Evolutionary conservation across 2,329 filamentous ascomycete species (phyloP).

Genomic region (Penicillium capsulatum): DNA sequence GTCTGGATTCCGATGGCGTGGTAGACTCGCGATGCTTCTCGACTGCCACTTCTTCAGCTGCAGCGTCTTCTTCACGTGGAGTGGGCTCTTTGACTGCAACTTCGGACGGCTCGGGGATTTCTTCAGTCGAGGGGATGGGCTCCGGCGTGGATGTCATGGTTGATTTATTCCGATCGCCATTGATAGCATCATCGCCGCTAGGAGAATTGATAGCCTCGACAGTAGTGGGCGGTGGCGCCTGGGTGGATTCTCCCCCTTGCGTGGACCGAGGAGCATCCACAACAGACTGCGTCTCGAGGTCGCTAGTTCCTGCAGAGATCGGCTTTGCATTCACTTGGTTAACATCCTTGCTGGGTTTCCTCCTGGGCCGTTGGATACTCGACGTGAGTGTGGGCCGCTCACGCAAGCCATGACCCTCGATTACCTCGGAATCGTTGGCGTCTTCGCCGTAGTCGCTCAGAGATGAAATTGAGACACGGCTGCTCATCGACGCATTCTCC

Average conservation of each 20-base stretch:
- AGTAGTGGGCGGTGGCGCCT: conserved; percentile 14
- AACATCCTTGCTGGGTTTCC: conserved; percentile 27
- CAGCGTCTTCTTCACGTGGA: not conserved
- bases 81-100: not conserved
- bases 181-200: conserved; percentile 10
- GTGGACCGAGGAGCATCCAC: conserved; percentile 20
- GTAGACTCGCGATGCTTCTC: conserved; percentile 1
- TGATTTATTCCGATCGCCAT: conserved; percentile 15
- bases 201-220: conserved; percentile 22
- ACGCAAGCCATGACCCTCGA: conserved; percentile 31
- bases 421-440: conserved; percentile 23
- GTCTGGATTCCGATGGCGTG: too few species aligned
- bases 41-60: not conserved
- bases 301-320: conserved; percentile 23
- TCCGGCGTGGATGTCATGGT: conserved; percentile 10
- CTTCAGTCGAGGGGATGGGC: not conserved
- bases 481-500: conserved; percentile 15
- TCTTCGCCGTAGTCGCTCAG: conserved; percentile 15
- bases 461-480: conserved; percentile 20
- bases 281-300: conserved; percentile 13
- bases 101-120: not conserved
- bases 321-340: conserved; percentile 19
- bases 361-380: conserved; percentile 29
- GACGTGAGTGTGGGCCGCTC: conserved; percentile 28
- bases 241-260: conserved; percentile 27